Percentiles rank a stretch among this genome's conserved stretches.
Conservation (phyloP, 371 early-diverging fungal species). For the Mucor plumbeus region DNA sequence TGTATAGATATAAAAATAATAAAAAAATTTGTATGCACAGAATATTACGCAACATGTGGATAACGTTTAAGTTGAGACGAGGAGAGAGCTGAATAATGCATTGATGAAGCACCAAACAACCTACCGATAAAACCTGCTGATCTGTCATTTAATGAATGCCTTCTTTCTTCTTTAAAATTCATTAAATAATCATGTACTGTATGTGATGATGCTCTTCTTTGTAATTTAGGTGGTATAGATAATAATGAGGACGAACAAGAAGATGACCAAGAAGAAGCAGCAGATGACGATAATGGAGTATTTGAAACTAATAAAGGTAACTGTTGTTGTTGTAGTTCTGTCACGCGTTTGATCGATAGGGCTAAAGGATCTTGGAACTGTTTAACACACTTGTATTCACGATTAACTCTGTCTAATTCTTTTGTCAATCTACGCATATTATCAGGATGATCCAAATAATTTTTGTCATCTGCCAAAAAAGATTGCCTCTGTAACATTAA, state of each 20-base stretch:
- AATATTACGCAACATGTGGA: constrained; percentile 16
- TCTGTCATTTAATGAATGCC: constrained; percentile 19
- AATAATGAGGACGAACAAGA: constrained; percentile 3
- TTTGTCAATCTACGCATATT: constrained; percentile 58
- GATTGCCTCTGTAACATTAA: constrained; percentile 57
- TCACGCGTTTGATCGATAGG: constrained; percentile 43
- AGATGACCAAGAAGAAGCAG: constrained; percentile 6
- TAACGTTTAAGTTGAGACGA: constrained; percentile 21
- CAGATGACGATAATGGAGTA: constrained; percentile 12
- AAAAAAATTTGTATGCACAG: not conserved
- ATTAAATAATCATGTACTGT: constrained; percentile 24
- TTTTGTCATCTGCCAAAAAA: constrained; percentile 57
- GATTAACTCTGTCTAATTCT: constrained; percentile 58
- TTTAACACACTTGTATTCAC: constrained; percentile 50
- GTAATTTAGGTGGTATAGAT: constrained; percentile 2
- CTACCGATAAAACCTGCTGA: constrained; percentile 15
- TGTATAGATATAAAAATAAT: not conserved
- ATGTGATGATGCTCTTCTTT: constrained; percentile 25
- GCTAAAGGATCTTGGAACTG: constrained; percentile 50
- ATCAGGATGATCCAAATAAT: constrained; percentile 54
- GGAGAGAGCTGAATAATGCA: constrained; percentile 10
- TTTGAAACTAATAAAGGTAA: constrained; percentile 4
- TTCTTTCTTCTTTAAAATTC: constrained; percentile 24
- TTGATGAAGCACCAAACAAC: constrained; percentile 18
- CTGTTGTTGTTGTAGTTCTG: constrained; percentile 11